Conservation (phyloP, 169 alveolate genomes). For the Fabrea salina region DNA sequence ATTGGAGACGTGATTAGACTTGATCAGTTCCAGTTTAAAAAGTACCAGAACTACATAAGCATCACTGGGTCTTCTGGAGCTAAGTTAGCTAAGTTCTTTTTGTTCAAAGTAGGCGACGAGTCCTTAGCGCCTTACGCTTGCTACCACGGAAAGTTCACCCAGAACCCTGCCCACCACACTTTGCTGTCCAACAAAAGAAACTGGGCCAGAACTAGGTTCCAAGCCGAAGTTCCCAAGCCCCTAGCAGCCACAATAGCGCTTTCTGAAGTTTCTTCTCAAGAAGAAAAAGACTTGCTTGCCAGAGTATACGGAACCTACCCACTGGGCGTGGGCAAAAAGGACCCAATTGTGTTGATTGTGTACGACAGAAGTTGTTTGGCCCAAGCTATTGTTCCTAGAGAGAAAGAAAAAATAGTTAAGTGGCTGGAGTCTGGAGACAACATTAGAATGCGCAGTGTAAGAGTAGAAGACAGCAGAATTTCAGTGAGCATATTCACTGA, state of each 20-base stretch:
- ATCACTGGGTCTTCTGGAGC: not conserved
- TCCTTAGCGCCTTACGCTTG: not conserved
- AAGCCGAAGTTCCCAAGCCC: not conserved
- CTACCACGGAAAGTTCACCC: not conserved
- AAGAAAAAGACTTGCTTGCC: not conserved
- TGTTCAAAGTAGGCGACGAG: not conserved
- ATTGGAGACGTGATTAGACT: not conserved
- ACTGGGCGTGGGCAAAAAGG: not conserved
- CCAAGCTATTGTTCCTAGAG: constrained; percentile 6
- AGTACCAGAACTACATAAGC: not conserved
- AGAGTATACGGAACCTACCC: not conserved
- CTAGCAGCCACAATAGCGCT: not conserved
- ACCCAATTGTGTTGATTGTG: not conserved
- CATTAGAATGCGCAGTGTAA: not conserved
- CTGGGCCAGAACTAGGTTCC: not conserved
- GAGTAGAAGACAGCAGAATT: not conserved
- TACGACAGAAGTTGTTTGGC: not conserved
- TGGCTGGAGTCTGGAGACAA: not conserved
- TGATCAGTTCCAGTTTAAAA: not conserved
- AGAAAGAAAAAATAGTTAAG: not conserved
- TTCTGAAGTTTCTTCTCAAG: not conserved
- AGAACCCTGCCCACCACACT: not conserved
- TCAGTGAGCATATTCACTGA: not conserved
- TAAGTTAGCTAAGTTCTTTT: not conserved
- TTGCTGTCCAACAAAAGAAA: not conserved